Evolutionary conservation across 1,139 yeast species (phyloP), one percentile per base, ranked within the genome.

Genomic region (Kodamaea plutei): DNA sequence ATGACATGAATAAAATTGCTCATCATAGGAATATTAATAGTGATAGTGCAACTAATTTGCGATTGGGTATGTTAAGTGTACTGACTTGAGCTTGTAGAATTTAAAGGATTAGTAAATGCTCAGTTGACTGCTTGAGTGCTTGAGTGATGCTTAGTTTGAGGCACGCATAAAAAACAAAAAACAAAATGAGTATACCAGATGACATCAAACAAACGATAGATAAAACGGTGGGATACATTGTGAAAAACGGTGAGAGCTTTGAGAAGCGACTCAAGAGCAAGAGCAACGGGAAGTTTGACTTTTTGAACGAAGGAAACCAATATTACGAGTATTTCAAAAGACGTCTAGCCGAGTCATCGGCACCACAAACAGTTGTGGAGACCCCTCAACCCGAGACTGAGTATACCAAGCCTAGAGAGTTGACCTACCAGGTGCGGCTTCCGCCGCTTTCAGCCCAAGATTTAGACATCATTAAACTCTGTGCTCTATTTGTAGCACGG

Each of bases 201-300:
- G 77, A 77, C 15, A 52, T 77, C 5, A 61, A 25, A 21, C 19
- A 73, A 16, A 68, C 76, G 6, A 79, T 88, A 10, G 80, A 75
- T 33, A 84, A 82, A 48, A 84, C 95, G 0, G 84, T 82, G 1
- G 74, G 64, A 3, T 85, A 81, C 48, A 85, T 88, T 8, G 47
- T 61, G 19, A 69, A 84, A 41, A 83, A 84, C 49, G 96, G 95
- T 0, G 51, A 47, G 20, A 56, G 65, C 7, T 84, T 87, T 55
- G 93, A 81, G 45, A 64, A 67, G 5, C 62, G 85, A 35, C 68
- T 87, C 31, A 59, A 61, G 26, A 60, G 59, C 21, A 78, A 74
- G 37, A 53, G 60, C 20, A 72, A 69, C 36, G 62, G 66, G 17
- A 79, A 80, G 52, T 87, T 87, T 50, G 60, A 72, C 15, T 88